A percentile compares a stretch with the other conserved stretches of the same genome.
These are phyloP conservation scores for Penicillium hordei DNA, from an alignment of 2,329 filamentous ascomycete genomes.

Conservation along the genomic window DNA sequence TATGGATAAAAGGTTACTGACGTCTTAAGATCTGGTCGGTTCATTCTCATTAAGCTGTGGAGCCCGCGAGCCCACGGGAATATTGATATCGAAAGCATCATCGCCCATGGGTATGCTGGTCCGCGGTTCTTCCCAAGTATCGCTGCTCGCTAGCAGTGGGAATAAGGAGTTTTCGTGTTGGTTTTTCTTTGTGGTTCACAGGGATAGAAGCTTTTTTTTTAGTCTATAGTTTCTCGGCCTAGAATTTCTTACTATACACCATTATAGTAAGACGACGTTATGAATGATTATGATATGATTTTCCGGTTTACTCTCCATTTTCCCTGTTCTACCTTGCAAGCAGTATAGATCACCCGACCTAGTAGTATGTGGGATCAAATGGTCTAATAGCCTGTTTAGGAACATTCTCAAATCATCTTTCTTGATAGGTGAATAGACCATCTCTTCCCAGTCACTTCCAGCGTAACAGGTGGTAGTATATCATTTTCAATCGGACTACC, in stretches of 20 bases:
- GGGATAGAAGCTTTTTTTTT: not conserved
- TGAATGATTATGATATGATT: not conserved
- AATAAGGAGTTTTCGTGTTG: not conserved
- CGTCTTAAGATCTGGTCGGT: constrained; percentile 65
- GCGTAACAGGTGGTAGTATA: not conserved
- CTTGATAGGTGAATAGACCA: not conserved
- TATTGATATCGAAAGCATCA: constrained; percentile 85
- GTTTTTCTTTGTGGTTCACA: not conserved
- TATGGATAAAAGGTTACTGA: not conserved
- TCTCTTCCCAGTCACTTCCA: not conserved
- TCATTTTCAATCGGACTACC: not conserved
- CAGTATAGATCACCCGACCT: not conserved
- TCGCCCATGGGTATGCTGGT: constrained; percentile 80
- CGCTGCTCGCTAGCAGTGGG: not conserved
- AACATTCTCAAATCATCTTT: not conserved
- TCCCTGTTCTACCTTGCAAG: not conserved
- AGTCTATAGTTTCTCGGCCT: not conserved
- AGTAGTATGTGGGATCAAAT: not conserved
- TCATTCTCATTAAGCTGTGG: constrained; percentile 88
- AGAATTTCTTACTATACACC: not conserved
- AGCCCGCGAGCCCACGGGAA: constrained; percentile 72
- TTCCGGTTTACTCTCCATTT: not conserved
- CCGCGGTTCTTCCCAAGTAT: constrained; percentile 75
- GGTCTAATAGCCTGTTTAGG: too few species aligned
- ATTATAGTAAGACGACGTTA: constrained; percentile 4